Conservation (phyloP, 441 rosid species). For the Flueggea neowawraea region DNA sequence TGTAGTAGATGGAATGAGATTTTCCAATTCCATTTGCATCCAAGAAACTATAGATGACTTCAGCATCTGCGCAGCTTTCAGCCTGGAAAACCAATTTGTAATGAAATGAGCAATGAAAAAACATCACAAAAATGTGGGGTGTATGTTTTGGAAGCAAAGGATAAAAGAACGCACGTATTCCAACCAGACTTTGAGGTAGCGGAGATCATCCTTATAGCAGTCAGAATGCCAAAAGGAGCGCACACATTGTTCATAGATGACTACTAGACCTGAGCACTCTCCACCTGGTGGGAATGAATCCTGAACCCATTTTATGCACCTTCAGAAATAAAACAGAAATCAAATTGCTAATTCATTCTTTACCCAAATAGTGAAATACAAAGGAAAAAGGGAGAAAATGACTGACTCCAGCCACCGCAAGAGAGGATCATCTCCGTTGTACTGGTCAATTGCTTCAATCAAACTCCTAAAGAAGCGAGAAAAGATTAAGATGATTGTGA, state of each 20-base stretch:
- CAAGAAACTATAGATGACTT: constrained; percentile 73
- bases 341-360: too few species aligned
- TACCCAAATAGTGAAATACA: too few species aligned
- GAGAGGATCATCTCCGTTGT: constrained; percentile 84
- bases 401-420: constrained; percentile 80
- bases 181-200: constrained; percentile 94
- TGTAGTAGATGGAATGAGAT: constrained; percentile 58
- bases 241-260: constrained; percentile 88
- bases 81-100: constrained; percentile 44
- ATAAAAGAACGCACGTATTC: constrained; percentile 65
- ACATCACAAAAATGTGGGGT: background rate
- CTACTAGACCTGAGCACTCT: constrained; percentile 71
- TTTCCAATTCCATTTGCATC: constrained; percentile 83
- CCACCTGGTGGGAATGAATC: constrained; percentile 86
- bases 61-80: constrained; percentile 71
- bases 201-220: constrained; percentile 77
- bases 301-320: constrained; percentile 95
- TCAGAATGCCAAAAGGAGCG: constrained; percentile 82
- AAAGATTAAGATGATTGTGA: background rate
- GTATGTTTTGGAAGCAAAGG: background rate
- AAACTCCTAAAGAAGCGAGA: constrained; percentile 41
- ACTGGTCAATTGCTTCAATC: constrained; percentile 67
- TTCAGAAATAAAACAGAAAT: constrained; percentile 12
- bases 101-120: background rate
- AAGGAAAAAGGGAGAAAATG: background rate